Conservation (phyloP, 2,329 filamentous ascomycete species). For the Alternaria infectoria region DNA sequence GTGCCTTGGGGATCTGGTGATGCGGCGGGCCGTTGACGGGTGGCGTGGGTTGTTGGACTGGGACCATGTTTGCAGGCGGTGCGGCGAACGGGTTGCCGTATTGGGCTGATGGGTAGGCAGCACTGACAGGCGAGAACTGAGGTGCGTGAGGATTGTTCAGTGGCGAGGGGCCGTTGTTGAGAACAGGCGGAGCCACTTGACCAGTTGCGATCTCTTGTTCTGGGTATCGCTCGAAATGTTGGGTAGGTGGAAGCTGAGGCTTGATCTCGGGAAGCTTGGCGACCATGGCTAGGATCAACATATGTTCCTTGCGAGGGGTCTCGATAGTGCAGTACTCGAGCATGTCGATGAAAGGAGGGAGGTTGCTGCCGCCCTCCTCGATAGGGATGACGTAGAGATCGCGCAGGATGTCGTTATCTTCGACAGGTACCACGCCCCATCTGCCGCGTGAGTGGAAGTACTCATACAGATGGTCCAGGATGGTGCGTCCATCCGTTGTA, state of each 20-base stretch:
- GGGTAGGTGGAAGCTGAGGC: conserved; percentile 35
- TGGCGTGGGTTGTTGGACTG: conserved; percentile 14
- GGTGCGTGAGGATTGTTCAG: conserved; percentile 44
- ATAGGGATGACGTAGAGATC: conserved; percentile 93
- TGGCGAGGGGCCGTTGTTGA: conserved; percentile 33
- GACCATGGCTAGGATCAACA: conserved; percentile 84
- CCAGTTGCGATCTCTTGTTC: conserved; percentile 17
- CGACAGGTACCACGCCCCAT: conserved; percentile 75
- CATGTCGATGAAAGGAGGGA: conserved; percentile 87
- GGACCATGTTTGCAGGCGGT: conserved; percentile 15
- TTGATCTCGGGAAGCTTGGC: conserved; percentile 57
- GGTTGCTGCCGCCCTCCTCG: conserved; percentile 68
- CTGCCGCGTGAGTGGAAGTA: conserved; percentile 84
- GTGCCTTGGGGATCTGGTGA: conserved; percentile 46
- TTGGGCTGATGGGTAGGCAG: conserved; percentile 31
- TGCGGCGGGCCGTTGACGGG: conserved; percentile 23
- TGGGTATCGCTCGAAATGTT: conserved; percentile 33
- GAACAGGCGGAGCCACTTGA: conserved; percentile 25
- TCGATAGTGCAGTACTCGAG: conserved; percentile 85
- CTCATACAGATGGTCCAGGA: conserved; percentile 78
- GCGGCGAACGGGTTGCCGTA: conserved; percentile 30
- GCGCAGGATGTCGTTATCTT: conserved; percentile 77
- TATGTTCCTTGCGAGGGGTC: conserved; percentile 71
- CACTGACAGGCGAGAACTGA: conserved; percentile 41
- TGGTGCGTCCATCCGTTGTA: conserved; percentile 62